These are phyloP conservation scores for Penicillium sp. DNA, from an alignment of 2,329 filamentous ascomycete genomes.

Conservation along the genomic window DNA sequence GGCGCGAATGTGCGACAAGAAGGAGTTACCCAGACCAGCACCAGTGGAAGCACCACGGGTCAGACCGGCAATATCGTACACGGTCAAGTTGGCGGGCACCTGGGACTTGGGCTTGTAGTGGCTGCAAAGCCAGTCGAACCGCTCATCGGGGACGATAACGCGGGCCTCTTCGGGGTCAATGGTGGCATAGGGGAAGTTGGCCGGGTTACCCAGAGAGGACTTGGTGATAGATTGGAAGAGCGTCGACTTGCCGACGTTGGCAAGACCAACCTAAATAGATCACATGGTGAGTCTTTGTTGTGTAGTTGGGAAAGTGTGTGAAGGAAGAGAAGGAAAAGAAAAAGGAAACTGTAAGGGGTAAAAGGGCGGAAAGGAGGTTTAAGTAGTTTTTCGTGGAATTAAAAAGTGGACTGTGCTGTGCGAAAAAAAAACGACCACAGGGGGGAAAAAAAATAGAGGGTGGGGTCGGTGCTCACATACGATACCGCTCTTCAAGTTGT, in stretches of 20 bases:
- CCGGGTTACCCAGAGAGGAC: conserved; percentile 94
- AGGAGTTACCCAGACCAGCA: conserved; percentile 95
- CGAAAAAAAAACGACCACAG: conserved; percentile 31
- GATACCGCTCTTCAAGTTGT: conserved; percentile 99
- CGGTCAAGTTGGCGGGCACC: conserved; percentile 96
- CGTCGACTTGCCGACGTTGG: conserved; percentile 99
- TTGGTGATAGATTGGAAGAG: conserved; percentile 99
- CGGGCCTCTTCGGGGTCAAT: conserved; percentile 98
- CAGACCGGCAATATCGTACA: conserved; percentile 98
- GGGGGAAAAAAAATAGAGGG: conserved; percentile 39
- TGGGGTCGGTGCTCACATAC: conserved; percentile 69
- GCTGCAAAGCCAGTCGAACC: conserved; percentile 92
- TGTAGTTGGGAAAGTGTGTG: conserved; percentile 12
- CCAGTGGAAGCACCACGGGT: conserved; percentile 96
- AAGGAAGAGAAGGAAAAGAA: conserved; percentile 26
- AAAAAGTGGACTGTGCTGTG: conserved; percentile 38
- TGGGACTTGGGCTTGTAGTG: conserved; percentile 98
- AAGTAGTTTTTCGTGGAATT: conserved; percentile 34
- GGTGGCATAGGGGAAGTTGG: conserved; percentile 99
- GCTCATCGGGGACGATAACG: conserved; percentile 93
- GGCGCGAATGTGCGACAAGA: conserved; percentile 97
- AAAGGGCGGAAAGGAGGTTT: conserved; percentile 27
- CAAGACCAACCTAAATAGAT: conserved; percentile 80
- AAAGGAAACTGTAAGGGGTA: conserved; percentile 14
- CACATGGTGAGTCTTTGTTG: conserved; percentile 26